A percentile compares a stretch with the other conserved stretches of the same genome.
phyloP scores from a whole-genome alignment of 192 early-diverging fungal genomes.

The Funneliformis geosporum region DNA sequence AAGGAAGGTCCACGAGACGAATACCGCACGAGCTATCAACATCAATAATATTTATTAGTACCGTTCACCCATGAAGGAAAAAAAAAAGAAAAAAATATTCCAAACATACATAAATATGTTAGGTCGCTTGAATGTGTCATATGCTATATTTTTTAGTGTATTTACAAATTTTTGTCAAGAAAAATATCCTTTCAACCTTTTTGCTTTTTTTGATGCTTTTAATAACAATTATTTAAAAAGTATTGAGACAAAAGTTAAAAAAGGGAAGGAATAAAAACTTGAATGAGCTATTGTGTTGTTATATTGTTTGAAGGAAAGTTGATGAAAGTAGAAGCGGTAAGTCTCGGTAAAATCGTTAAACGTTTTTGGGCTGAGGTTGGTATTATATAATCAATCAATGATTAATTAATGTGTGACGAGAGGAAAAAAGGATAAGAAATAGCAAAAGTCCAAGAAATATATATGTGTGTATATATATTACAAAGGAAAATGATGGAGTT shows the following conservation, averaged over 20 bases:
- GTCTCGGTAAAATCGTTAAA: no score
- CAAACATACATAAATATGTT: conserved; percentile 16
- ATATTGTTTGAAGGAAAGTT: not conserved
- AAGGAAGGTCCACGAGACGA: conserved; percentile 14
- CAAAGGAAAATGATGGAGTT: no score
- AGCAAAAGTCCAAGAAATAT: no score
- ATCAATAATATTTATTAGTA: not conserved
- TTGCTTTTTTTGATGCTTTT: not conserved
- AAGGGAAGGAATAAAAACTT: not conserved
- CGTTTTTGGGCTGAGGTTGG: no score
- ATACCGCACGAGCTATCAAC: conserved; percentile 17
- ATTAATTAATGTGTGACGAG: no score
- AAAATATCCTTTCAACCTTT: not conserved
- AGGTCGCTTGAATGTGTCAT: conserved; percentile 3
- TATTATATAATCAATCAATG: no score
- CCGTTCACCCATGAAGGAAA: not conserved
- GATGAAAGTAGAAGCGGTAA: not conserved
- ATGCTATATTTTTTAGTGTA: not conserved
- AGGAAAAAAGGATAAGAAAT: no score
- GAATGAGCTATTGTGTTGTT: not conserved
- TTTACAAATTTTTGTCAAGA: not conserved
- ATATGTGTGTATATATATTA: no score
- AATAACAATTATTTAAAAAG: not conserved
- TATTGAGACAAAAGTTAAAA: not conserved
- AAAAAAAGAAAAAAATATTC: not conserved